These are phyloP conservation scores for Colletotrichum cereale DNA, from an alignment of 2,329 filamentous ascomycete species.

Conservation along the genomic window DNA sequence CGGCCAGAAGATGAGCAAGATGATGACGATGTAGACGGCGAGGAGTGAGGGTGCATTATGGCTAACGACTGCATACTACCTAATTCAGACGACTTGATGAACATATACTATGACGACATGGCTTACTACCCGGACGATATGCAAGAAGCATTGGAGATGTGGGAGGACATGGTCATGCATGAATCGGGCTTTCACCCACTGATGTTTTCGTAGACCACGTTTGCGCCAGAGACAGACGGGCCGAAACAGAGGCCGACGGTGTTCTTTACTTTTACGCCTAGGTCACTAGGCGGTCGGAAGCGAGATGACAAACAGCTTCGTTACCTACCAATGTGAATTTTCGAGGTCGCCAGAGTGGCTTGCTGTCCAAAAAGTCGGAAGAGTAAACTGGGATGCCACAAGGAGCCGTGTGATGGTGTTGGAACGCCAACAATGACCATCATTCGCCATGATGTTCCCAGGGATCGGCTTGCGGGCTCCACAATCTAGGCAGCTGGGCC, in stretches of 20 bases:
- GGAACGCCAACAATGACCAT: background rate
- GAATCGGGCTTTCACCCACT: constrained; percentile 13
- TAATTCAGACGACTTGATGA: constrained; percentile 22
- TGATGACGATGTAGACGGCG: constrained; percentile 7
- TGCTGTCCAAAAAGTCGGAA: background rate
- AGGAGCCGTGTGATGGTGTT: background rate
- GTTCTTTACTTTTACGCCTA: background rate
- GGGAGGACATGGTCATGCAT: constrained; percentile 23
- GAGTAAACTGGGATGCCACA: background rate
- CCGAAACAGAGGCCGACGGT: background rate
- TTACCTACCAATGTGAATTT: background rate
- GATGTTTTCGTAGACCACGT: background rate
- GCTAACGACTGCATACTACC: constrained; percentile 12
- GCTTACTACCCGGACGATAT: constrained; percentile 23
- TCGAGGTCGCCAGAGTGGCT: background rate
- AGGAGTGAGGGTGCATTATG: constrained; percentile 6
- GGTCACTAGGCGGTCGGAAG: background rate
- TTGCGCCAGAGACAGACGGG: background rate
- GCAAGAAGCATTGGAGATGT: constrained; percentile 15
- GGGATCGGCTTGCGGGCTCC: background rate
- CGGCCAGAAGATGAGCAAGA: constrained; percentile 3
- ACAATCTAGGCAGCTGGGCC: background rate
- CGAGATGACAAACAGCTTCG: background rate
- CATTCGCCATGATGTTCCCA: background rate
- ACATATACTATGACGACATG: background rate